Evolutionary conservation across 495 filamentous ascomycete species (phyloP), one percentile per base, ranked within the genome.

Genomic region (Lophiostoma macrostomum): DNA sequence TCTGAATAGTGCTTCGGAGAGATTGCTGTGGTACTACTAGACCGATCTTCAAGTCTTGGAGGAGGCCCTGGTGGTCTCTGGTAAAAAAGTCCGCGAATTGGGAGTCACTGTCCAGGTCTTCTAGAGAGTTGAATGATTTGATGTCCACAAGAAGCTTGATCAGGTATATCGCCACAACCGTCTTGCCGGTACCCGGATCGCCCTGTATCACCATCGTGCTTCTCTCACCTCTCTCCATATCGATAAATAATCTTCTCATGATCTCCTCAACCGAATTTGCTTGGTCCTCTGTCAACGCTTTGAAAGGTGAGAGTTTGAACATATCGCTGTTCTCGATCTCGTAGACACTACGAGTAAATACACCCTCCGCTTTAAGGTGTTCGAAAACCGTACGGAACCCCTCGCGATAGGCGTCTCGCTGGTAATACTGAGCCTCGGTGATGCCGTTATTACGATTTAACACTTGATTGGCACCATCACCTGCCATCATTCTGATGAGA

Each of bases 281-380:
- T 56, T 56, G 52, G 28, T 56, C 52, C 49, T 56, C 52, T 22
- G 52, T 56, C 31, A 56, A 23, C 25, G 43, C 52, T 48, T 56
- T 56, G 43, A 38, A 56, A n/a, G 52, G 52, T 18, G 52, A 56
- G 22, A 56, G 27, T 27, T 56, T 56, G 32, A 56, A 56, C 30
- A 56, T 25, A 32, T 30, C 34, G 52, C 52, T 56, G 36, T 56
- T 56, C 42, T 56, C 52, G 44, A 56, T 56, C 41, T 56, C 52
- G 10, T 42, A 43, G 36, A 56, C 40, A 37, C 42, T 56, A 35
- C 52, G 52, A 11, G 52, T 56, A 27, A 56, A 56, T 31, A 56
- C 24, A 13, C 52, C 52, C 39, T 56, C 52, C 13, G 42, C 7
- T 30, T 23, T 56, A 23, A 56, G 52, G 19, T 31, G 30, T 16